These are phyloP conservation scores for Phallus indusiatus DNA, from an alignment of 768 basidiomycete species.

Conservation along the genomic window DNA sequence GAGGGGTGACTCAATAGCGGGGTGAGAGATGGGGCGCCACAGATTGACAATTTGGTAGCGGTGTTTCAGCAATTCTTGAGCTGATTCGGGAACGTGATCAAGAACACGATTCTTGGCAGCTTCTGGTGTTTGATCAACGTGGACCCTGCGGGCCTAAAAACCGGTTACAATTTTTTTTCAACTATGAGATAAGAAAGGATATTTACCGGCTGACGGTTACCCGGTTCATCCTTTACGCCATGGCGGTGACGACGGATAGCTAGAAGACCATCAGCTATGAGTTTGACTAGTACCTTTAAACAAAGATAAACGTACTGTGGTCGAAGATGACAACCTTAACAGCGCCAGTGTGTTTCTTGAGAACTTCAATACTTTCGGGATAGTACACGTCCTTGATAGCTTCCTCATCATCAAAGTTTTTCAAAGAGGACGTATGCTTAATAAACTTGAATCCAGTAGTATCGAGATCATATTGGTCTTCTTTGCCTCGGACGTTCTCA, in stretches of 20 bases:
- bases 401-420: conserved; percentile 24
- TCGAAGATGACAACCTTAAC: conserved; percentile 32
- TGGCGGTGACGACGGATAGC: conserved; percentile 37
- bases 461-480: conserved; percentile 23
- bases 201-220: conserved; percentile 33
- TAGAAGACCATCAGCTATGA: conserved; percentile 12
- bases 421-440: conserved; percentile 15
- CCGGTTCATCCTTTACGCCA: conserved; percentile 23
- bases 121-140: conserved; percentile 36
- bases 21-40: conserved; percentile 44
- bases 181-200: not conserved
- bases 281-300: not conserved
- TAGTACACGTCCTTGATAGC: conserved; percentile 32
- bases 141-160: conserved; percentile 23
- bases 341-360: conserved; percentile 32
- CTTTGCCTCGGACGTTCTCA: conserved; percentile 26
- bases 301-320: conserved; percentile 24
- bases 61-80: conserved; percentile 26
- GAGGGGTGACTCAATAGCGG: conserved; percentile 40
- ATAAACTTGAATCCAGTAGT: conserved; percentile 36
- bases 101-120: conserved; percentile 33
- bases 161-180: not conserved
- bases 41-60: conserved; percentile 47
- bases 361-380: conserved; percentile 27
- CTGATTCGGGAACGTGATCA: conserved; percentile 35